Evolutionary conservation across 768 basidiomycete genomes (phyloP), one percentile per base, ranked within the genome.

Genomic region (Suillus hirtellus): DNA sequence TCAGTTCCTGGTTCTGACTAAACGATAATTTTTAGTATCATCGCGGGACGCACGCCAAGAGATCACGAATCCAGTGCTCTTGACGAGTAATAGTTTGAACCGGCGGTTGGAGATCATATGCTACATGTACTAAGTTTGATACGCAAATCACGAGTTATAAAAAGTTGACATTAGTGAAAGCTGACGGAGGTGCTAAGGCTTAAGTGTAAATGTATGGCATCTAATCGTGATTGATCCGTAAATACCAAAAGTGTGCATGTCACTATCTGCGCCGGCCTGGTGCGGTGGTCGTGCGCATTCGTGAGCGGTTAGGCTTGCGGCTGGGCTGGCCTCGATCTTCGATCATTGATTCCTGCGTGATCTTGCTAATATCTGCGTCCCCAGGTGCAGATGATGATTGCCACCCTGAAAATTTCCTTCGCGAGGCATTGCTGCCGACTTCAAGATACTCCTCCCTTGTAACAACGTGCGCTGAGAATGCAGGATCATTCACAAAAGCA

Each of bases 401-500:
- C 87, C 86, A 86, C 64, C 86, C 84, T 31, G 75, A 79, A 76
- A 95, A 93, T 71, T 90, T 93, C 63, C 88, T 81, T 66, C 92
- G 84, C 63, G 86, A 86, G 62, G 89, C 89, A 64, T 80, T 84
- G 67, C 86, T 89, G 42, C 95, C 95, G 64, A 83, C 83, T 77
- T 98, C 95, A 56, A 85, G 78, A 76, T 96, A 98, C 73, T 98
- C 95, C 55, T 84, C 86, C 50, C 90, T 80, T 4, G 93, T 93
- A 65, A 94, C 85, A 37, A 85, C 81, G 21, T 79, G 77, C 38
- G 79, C 75, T 0, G 78, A 59, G 67, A 90, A 89, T 46, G 79
- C 78, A 31, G 85, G 76, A 21, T 79, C 77, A 59, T 75, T 79
- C 31, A 86, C 84, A 67, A 92, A 87, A 17, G 81, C 77, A 60